Conservation (phyloP, 2,329 filamentous ascomycete genomes). For the Cyphellophora attinorum region DNA sequence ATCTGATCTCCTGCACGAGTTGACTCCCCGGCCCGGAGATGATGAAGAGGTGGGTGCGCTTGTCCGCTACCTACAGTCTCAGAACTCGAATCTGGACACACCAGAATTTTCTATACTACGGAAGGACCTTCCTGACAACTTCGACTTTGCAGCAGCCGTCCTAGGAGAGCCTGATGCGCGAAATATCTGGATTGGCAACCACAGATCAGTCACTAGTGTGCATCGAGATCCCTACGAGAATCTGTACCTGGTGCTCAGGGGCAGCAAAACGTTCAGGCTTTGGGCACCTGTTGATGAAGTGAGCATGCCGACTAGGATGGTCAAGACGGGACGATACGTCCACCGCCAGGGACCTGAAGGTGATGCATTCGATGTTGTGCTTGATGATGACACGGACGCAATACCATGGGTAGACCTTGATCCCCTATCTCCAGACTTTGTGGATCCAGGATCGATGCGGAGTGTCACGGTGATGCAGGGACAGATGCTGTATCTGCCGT, state of each 20-base stretch:
- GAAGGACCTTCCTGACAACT: slow-evolving; percentile 9
- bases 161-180: slow-evolving; percentile 16
- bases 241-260: slow-evolving; percentile 16
- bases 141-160: slow-evolving; percentile 11
- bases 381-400: slow-evolving; percentile 2
- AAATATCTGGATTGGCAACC: slow-evolving; percentile 19
- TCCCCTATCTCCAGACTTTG: slow-evolving; percentile 4
- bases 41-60: slow-evolving; percentile 1
- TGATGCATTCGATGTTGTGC: slow-evolving; percentile 1
- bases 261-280: slow-evolving; percentile 16
- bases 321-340: slow-evolving; percentile 9
- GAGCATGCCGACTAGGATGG: slow-evolving; percentile 11
- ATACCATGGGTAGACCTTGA: slow-evolving; percentile 19
- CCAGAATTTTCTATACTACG: slow-evolving; percentile 10
- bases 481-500: slow-evolving; percentile 17
- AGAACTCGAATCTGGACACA: slow-evolving; percentile 17
- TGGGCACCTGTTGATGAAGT: slow-evolving; percentile 17
- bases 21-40: slow-evolving; percentile 2
- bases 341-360: not conserved
- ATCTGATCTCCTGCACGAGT: slow-evolving; percentile 10
- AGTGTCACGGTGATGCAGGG: slow-evolving; percentile 14
- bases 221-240: slow-evolving; percentile 20
- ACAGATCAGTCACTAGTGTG: slow-evolving; percentile 14
- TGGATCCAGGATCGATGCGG: slow-evolving; percentile 1
- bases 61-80: slow-evolving; percentile 19